Evolutionary conservation across 345 rosid genomes (phyloP).

Genomic region (Rhodamnia argentea): DNA sequence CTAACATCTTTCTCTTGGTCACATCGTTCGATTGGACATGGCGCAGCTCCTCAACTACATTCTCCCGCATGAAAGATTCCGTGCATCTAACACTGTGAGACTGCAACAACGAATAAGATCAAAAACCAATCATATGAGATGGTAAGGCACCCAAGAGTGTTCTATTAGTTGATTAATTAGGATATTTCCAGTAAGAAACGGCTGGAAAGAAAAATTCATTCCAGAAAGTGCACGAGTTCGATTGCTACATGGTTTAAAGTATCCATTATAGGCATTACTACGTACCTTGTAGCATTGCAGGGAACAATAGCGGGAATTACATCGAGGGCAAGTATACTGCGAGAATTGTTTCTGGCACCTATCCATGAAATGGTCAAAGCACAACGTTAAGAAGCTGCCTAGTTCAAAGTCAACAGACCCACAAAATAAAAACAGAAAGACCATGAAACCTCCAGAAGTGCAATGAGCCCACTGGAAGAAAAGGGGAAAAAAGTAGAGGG

Average conservation of each 20-base stretch:
- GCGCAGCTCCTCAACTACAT: constrained; percentile 63
- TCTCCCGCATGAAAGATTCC: constrained; percentile 89
- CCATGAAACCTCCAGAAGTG: neutral
- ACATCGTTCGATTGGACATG: constrained; percentile 53
- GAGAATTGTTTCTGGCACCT: constrained; percentile 89
- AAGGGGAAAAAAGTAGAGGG: neutral
- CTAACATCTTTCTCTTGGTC: constrained; percentile 63
- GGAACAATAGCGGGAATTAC: constrained; percentile 84
- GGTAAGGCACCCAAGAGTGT: neutral
- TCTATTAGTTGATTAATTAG: neutral
- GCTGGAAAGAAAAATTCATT: neutral
- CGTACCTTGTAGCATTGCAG: constrained; percentile 60
- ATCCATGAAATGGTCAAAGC: neutral
- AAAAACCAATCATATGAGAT: neutral
- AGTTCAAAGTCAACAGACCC: neutral
- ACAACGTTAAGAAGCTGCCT: neutral
- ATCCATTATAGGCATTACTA: neutral
- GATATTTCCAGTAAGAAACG: neutral
- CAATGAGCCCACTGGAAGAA: neutral
- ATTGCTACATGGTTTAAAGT: neutral
- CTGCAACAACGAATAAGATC: constrained; percentile 11
- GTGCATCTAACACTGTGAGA: constrained; percentile 84
- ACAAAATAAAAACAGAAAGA: neutral
- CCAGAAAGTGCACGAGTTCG: neutral
- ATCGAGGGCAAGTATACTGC: constrained; percentile 89